Conservation (phyloP, 2,329 filamentous ascomycete species). For the Pseudogymnoascus sp. region DNA sequence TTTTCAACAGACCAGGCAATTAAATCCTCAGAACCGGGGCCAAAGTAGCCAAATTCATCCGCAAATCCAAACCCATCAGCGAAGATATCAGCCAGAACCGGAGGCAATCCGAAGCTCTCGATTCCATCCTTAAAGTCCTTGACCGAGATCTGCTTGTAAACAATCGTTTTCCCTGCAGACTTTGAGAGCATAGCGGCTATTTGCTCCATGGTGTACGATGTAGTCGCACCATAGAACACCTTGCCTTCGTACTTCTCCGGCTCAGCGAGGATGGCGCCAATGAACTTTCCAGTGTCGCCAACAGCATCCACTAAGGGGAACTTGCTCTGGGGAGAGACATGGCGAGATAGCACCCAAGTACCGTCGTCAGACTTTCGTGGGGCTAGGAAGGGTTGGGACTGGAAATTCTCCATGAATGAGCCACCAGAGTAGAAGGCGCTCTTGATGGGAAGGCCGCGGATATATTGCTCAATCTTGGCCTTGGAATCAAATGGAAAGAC, state of each 20-base stretch:
- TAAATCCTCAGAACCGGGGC: slow-evolving; percentile 25
- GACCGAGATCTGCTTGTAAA: slow-evolving; percentile 10
- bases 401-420: slow-evolving; percentile 37
- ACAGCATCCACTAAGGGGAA: slow-evolving; percentile 25
- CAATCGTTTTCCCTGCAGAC: slow-evolving; percentile 14
- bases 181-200: slow-evolving; percentile 11
- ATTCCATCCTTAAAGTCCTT: neutral
- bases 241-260: slow-evolving; percentile 37
- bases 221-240: slow-evolving; percentile 37
- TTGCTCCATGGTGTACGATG: slow-evolving; percentile 23
- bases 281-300: slow-evolving; percentile 24
- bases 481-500: slow-evolving; percentile 31
- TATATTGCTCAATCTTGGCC: slow-evolving; percentile 28
- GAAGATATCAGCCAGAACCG: slow-evolving; percentile 17
- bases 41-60: slow-evolving; percentile 33
- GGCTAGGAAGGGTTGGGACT: slow-evolving; percentile 13
- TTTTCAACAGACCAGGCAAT: slow-evolving; percentile 27
- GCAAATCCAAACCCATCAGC: slow-evolving; percentile 20
- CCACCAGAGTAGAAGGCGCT: slow-evolving; percentile 38
- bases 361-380: slow-evolving; percentile 19
- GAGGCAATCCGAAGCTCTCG: slow-evolving; percentile 11
- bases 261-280: slow-evolving; percentile 35
- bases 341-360: slow-evolving; percentile 15
- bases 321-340: slow-evolving; percentile 20
- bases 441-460: slow-evolving; percentile 33